Conservation (phyloP, 352 stramenopile genomes). For the Phytophthora ohioensis region DNA sequence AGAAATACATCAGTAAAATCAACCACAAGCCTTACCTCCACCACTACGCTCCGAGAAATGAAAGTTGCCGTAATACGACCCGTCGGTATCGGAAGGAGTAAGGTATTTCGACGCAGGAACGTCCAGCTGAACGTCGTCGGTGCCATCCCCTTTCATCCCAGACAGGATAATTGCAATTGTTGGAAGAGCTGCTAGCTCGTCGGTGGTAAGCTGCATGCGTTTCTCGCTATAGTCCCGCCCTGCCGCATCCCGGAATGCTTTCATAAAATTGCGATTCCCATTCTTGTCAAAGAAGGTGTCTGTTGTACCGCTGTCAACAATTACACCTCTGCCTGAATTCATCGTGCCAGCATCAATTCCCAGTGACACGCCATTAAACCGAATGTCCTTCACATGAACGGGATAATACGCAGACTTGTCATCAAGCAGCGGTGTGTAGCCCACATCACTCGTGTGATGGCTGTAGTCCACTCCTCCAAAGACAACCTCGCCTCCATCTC, state of each 20-base stretch:
- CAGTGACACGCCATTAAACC: constrained; percentile 63
- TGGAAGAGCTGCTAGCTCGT: constrained; percentile 57
- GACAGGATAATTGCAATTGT: constrained; percentile 75
- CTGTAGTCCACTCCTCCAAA: constrained; percentile 84
- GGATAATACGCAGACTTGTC: constrained; percentile 74
- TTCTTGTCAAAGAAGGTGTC: constrained; percentile 81
- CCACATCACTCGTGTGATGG: constrained; percentile 66
- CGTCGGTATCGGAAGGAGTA: constrained; percentile 53
- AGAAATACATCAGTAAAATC: constrained; percentile 4
- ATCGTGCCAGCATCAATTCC: constrained; percentile 47
- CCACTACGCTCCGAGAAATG: constrained; percentile 85
- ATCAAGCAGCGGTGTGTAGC: constrained; percentile 69
- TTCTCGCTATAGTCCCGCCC: constrained; percentile 70
- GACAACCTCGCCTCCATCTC: constrained; percentile 72
- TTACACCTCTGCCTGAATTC: constrained; percentile 82
- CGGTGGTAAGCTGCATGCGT: constrained; percentile 51
- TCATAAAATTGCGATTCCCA: constrained; percentile 61
- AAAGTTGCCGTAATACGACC: constrained; percentile 77
- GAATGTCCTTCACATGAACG: constrained; percentile 84
- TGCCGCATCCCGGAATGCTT: constrained; percentile 54
- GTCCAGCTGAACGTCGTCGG: constrained; percentile 68
- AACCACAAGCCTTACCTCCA: constrained; percentile 53
- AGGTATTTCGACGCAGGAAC: constrained; percentile 77
- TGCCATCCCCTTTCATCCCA: constrained; percentile 52
- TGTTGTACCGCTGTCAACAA: constrained; percentile 89